phyloP scores from a whole-genome alignment of 2,329 filamentous ascomycete genomes.

The Dryadomyces quercivorus region DNA sequence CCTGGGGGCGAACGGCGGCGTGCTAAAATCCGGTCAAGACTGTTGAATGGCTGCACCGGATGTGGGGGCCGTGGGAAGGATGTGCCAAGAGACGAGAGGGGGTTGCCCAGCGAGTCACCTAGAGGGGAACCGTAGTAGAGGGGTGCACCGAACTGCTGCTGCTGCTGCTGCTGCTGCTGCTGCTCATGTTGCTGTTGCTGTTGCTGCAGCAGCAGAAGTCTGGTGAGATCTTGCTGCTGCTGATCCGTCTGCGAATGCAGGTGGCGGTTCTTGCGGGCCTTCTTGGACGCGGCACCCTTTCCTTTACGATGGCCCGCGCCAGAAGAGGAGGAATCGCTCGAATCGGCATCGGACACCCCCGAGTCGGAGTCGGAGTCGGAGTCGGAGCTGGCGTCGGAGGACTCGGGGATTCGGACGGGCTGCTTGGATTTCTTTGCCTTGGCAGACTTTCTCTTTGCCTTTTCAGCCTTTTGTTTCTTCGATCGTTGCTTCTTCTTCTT shows the following conservation, averaged over 20 bases:
- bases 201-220: conserved; percentile 3
- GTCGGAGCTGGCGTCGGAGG: conserved; percentile 9
- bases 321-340: neutral
- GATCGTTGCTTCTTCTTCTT: conserved; percentile 16
- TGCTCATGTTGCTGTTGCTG: conserved; percentile 4
- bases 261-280: conserved; percentile 8
- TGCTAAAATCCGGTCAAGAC: neutral
- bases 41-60: neutral
- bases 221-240: conserved; percentile 1
- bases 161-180: neutral
- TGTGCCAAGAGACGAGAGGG: neutral
- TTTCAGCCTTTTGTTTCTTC: conserved; percentile 20
- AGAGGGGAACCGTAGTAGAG: conserved; percentile 3
- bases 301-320: conserved; percentile 8
- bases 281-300: neutral
- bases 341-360: conserved; percentile 11
- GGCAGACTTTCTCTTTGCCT: conserved; percentile 17
- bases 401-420: conserved; percentile 9
- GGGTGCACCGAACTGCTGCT: neutral
- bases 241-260: conserved; percentile 3
- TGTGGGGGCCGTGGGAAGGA: neutral
- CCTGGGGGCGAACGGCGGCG: neutral
- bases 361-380: conserved; percentile 1
- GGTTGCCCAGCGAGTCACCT: neutral
- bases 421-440: conserved; percentile 15